Evolutionary conservation across 2,329 filamentous ascomycete genomes (phyloP).

Genomic region (Ceratocystiopsis sp.): DNA sequence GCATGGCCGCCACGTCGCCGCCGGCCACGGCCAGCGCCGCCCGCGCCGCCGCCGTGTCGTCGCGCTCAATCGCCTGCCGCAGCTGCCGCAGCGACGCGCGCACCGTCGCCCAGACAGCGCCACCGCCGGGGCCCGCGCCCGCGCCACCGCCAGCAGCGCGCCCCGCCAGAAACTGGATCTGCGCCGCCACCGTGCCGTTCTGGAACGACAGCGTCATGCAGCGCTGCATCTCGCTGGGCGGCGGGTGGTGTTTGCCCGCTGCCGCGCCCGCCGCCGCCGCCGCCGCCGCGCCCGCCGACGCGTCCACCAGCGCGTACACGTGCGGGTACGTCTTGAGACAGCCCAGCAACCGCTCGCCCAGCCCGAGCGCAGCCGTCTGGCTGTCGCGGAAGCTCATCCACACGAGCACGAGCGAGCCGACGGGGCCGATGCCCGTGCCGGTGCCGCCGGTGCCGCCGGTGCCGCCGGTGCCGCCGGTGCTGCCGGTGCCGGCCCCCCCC

Average conservation of each 20-base stretch:
- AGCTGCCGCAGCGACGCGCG: no score
- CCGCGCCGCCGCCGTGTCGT: no score
- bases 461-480: background rate
- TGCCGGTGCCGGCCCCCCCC: background rate
- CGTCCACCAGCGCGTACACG: constrained; percentile 5
- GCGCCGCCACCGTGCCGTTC: constrained; percentile 3
- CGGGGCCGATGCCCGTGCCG: constrained; percentile 4
- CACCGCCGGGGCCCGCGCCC: no score
- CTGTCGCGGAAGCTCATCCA: constrained; percentile 4
- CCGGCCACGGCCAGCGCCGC: no score
- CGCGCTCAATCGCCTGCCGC: no score
- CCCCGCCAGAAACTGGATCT: constrained; percentile 3
- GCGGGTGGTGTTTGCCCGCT: background rate
- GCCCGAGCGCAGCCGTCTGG: constrained; percentile 1
- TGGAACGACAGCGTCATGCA: constrained; percentile 5
- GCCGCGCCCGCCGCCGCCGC: background rate
- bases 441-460: no score
- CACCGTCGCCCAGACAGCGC: no score
- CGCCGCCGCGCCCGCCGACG: background rate
- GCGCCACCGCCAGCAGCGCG: no score
- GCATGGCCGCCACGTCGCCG: no score
- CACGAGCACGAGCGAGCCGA: constrained; percentile 3
- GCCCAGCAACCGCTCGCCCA: constrained; percentile 2
- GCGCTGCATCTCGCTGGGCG: constrained; percentile 4
- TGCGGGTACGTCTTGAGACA: constrained; percentile 4